A percentile compares a stretch with the other conserved stretches of the same genome.
Evolutionary conservation across 2,329 filamentous ascomycete species (phyloP).

Genomic region (Ambrosiella cleistominuta): DNA sequence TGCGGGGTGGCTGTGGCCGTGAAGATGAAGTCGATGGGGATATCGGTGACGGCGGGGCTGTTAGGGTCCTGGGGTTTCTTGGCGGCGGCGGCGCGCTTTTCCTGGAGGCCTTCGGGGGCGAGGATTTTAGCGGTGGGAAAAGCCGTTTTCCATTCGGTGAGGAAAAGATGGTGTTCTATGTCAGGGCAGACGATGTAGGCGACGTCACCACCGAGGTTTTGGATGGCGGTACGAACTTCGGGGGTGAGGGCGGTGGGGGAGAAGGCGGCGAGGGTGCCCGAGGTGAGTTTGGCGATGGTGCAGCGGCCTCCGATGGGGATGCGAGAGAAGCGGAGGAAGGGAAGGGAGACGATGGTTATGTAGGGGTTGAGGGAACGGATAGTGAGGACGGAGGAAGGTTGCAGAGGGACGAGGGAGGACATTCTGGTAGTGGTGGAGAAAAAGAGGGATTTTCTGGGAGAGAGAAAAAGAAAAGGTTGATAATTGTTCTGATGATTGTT

Average conservation of each 20-base stretch:
- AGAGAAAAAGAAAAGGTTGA: not conserved
- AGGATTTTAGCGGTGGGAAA: conserved; percentile 68
- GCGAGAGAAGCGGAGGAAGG: conserved; percentile 64
- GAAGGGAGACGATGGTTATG: conserved; percentile 62
- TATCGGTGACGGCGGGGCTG: conserved; percentile 25
- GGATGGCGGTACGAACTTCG: conserved; percentile 46
- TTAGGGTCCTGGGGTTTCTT: conserved; percentile 25
- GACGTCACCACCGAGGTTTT: conserved; percentile 49
- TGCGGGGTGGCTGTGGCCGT: conserved; percentile 34
- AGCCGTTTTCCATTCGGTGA: conserved; percentile 65
- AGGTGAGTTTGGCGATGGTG: conserved; percentile 66
- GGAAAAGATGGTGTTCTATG: conserved; percentile 86
- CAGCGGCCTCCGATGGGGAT: conserved; percentile 74
- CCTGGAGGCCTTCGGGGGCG: conserved; percentile 64
- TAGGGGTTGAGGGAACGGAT: conserved; percentile 70
- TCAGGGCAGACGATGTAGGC: conserved; percentile 78
- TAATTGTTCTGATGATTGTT: not conserved
- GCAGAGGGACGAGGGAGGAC: conserved; percentile 38
- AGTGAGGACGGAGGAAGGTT: conserved; percentile 74
- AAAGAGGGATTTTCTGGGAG: not conserved
- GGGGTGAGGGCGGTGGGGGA: conserved; percentile 76
- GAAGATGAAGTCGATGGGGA: conserved; percentile 51
- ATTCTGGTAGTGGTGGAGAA: not conserved
- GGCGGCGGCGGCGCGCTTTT: conserved; percentile 49
- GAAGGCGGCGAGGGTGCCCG: conserved; percentile 70